Evolutionary conservation across 345 rosid species (phyloP), one percentile per base, ranked within the genome.

Genomic region (Acer campestre): DNA sequence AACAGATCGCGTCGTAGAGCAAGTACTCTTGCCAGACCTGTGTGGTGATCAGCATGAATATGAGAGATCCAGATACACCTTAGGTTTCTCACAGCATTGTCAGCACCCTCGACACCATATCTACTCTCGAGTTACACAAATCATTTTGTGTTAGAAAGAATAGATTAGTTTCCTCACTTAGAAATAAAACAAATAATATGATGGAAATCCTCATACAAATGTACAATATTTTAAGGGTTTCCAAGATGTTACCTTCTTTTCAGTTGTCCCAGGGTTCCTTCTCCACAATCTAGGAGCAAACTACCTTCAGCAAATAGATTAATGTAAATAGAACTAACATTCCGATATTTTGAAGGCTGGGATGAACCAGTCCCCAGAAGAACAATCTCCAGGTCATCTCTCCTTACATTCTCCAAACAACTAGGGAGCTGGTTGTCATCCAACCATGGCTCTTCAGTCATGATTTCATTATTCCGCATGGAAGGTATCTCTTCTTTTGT

Each of bases 301-400:
- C 98, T 85, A 48, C 98, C 99, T 76, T 84, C 89, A 42, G 91
- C 85, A 75, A 89, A 95, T 58, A 95, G 88, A 85, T 95, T 90
- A 59, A 95, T 71, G 82, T 85, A 89, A 56, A 93, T 80, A 7
- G 99, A 84, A 80, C 87, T 95, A 64, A 95, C 99, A 63, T 93
- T 95, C 64, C 99, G 84, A 76, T 93, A 93, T 83, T 95, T 95
- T 46, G 99, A 95, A 78, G 99, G 99, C 83, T 95, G 97, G n/a
- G 97, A 93, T 7, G 99, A 95, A 64, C 99, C 99, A 7, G 99
- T 95, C 59, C 99, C 99, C 73, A 93, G 77, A 84, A 95, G 90
- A 55, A 92, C 94, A 74, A 95, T 90, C 90, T 95, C 99, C 77
- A 95, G 80, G 80, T 95, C 98, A 66, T 93, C 96, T 78, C 94